Base-by-base conservation (phyloP, 2,329 filamentous ascomycete species). In the Ophiostoma novo-ulmi region DNA sequence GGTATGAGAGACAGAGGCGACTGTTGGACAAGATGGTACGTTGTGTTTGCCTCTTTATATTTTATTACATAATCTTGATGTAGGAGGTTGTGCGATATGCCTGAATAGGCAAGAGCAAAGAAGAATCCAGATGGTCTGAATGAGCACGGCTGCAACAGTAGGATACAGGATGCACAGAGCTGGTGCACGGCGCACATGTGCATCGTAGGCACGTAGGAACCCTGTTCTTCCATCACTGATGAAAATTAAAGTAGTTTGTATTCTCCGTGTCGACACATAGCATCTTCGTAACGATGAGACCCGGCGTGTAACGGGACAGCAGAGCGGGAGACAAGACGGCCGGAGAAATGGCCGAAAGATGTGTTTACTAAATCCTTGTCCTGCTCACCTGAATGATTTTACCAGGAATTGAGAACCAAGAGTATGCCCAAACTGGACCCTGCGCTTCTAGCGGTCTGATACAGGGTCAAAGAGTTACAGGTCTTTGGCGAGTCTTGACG, bases 101-200 rank as follows among this genome's bases (percentile, higher is more conserved):
- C 36, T n/a, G 63, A 65, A 39, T 65, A 65, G 63, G 63, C 63
- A 65, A 65, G 36, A n/a, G 61, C 31, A 38, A 8, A 35, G 61
- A 65, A 65, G 35, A 22, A 26, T 65, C 35, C 20, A 22, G 7
- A 26, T 26, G 52, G 13, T 26, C n/a, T 2, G 52, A 17, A 11
- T 26, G 48, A 31, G 31, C 31, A 20, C 48, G 48, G 17, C 52
- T 22, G 8, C 22, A 22, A 26, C 58, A 35, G 22, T 17, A n/a
- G 13, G 14, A 52, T n/a, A 5, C 58, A 63, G n/a, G 58, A 63
- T 63, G 13, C 22, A 35, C 52, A 10, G 52, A 13, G n/a, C 17
- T 55, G 41, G 41, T 6, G 52, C 52, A 14, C 52, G 22, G 52
- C 52, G 52, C 44, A 7, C 44, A n/a, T 58, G 52, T 58, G 52